phyloP scores from a whole-genome alignment of 2,329 filamentous ascomycete species.

The Penicillium rolfsii region DNA sequence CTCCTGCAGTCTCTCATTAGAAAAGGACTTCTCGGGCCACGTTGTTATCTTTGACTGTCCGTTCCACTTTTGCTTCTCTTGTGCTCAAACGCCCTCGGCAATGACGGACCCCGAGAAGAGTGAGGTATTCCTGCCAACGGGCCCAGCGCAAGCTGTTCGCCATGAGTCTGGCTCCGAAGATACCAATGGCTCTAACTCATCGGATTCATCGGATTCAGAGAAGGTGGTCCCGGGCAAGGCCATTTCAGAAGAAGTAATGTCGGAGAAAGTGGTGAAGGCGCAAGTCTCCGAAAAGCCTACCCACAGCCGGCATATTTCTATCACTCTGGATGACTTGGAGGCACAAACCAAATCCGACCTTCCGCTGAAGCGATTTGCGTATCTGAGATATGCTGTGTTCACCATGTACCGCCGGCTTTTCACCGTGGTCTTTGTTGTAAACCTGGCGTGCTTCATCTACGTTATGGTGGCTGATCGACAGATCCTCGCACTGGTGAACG shows the following conservation, averaged over 20 bases:
- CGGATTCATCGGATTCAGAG: not conserved
- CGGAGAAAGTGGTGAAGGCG: not conserved
- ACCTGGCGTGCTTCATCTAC: slow-evolving; percentile 43
- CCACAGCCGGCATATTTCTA: slow-evolving; percentile 1
- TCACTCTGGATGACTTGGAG: slow-evolving; percentile 16
- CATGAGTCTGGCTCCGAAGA: slow-evolving; percentile 3
- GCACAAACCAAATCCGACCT: slow-evolving; percentile 15
- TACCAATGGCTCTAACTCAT: slow-evolving; percentile 1
- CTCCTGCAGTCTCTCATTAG: slow-evolving; percentile 4
- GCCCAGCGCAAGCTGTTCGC: slow-evolving; percentile 13
- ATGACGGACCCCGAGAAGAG: slow-evolving; percentile 23
- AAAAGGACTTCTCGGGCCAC: not conserved
- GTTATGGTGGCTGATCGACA: slow-evolving; percentile 41
- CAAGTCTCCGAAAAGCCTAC: slow-evolving; percentile 7
- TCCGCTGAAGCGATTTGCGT: slow-evolving; percentile 16
- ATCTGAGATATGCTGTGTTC: slow-evolving; percentile 19
- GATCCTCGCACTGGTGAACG: slow-evolving; percentile 45
- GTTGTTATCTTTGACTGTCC: not conserved
- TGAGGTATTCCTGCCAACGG: slow-evolving; percentile 10
- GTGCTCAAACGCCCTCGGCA: not conserved
- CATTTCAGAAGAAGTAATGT: too few relatives aligned
- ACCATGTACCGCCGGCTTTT: slow-evolving; percentile 49
- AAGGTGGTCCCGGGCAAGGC: too few relatives aligned
- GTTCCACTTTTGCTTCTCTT: not conserved
- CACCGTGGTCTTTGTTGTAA: slow-evolving; percentile 43